A percentile compares a stretch with the other conserved stretches of the same genome.
Evolutionary conservation across 1,284 basidiomycete genomes (phyloP).

Genomic region (Coniophora puteana): DNA sequence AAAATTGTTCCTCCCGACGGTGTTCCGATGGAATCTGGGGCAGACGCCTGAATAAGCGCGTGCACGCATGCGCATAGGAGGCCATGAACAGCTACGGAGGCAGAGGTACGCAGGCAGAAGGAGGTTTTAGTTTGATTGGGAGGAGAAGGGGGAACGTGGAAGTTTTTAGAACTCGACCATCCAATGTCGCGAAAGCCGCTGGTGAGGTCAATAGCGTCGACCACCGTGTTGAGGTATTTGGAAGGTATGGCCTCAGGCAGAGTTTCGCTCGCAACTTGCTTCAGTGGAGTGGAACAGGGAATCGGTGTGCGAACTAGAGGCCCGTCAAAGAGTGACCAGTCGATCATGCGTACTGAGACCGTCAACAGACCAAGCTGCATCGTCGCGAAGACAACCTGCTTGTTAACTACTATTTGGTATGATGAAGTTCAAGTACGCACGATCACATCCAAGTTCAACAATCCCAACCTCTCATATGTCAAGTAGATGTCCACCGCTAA

Average conservation of each 20-base stretch:
- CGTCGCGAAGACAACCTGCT: not conserved
- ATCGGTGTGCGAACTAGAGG: not conserved
- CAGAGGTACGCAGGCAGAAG: constrained; percentile 12
- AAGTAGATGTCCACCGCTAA: not conserved
- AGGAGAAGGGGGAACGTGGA: too few species aligned
- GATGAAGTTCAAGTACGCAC: not conserved
- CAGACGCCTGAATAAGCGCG: not conserved
- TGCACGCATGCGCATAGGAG: not conserved
- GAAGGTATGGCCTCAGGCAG: not conserved
- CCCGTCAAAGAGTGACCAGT: not conserved
- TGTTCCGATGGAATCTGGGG: not conserved
- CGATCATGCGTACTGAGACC: not conserved
- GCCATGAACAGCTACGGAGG: not conserved
- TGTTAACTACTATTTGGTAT: not conserved
- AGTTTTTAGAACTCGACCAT: not conserved
- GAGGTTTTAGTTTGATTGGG: too few species aligned
- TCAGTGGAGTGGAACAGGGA: too few species aligned
- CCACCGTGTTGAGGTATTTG: not conserved
- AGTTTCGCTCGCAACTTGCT: not conserved
- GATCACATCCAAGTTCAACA: not conserved
- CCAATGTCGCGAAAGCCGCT: not conserved
- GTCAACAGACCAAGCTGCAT: not conserved
- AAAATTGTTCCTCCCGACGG: constrained; percentile 44
- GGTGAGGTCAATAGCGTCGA: not conserved
- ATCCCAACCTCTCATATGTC: not conserved